Conservation (phyloP, 495 filamentous ascomycete genomes). For the Penicillium atrosanguineum region DNA sequence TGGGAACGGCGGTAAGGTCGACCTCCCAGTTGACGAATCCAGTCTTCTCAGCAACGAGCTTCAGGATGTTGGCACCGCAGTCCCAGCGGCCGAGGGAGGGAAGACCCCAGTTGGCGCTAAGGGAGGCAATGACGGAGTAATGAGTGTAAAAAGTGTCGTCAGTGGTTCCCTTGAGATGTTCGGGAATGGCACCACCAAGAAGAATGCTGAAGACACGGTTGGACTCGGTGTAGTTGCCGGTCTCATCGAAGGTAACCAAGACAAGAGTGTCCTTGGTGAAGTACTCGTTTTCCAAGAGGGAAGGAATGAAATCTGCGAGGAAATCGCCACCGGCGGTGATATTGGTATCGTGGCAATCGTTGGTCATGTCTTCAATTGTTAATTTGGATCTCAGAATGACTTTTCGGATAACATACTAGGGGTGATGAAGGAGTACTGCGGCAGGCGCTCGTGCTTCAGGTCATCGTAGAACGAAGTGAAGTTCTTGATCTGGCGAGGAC, state of each 20-base stretch:
- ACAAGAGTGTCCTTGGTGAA: neutral
- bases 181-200: slow-evolving; percentile 59
- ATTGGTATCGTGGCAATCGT: neutral
- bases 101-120: slow-evolving; percentile 63
- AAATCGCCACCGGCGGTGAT: neutral
- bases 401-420: too few species aligned
- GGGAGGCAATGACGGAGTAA: slow-evolving; percentile 61
- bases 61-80: slow-evolving; percentile 64
- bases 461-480: too few species aligned
- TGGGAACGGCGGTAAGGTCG: slow-evolving; percentile 25
- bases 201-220: slow-evolving; percentile 59
- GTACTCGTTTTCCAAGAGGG: neutral
- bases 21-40: slow-evolving; percentile 50
- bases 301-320: neutral
- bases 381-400: too few species aligned
- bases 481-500: too few species aligned
- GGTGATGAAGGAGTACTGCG: too few species aligned
- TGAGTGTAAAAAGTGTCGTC: slow-evolving; percentile 67
- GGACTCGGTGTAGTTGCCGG: slow-evolving; percentile 36
- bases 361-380: neutral
- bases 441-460: too few species aligned
- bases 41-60: slow-evolving; percentile 51
- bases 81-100: slow-evolving; percentile 66
- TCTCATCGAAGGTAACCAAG: neutral
- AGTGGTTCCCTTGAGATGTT: slow-evolving; percentile 50